Evolutionary conservation across 495 filamentous ascomycete species (phyloP), one percentile per base, ranked within the genome.

Genomic region (Choiromyces venosus): DNA sequence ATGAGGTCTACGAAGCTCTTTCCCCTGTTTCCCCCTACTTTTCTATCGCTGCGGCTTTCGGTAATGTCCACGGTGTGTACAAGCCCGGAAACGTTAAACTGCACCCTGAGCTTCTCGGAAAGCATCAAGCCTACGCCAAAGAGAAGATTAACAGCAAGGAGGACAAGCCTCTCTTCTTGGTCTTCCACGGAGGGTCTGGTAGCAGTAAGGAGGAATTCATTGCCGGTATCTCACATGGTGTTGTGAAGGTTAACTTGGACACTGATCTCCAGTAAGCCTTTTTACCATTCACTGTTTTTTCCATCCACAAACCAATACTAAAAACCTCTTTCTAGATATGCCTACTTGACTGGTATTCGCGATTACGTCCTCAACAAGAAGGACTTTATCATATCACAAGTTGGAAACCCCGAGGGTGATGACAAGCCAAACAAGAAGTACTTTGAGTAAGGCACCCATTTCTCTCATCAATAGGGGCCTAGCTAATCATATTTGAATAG

Each of bases 401-500:
- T 98, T 79, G 95, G 96, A 80, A 98, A 98, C 87, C 95, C 96
- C 67, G 94, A 98, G 36, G 96, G 94, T 70, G 87, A 87, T 36
- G 91, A 94, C 86, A 97, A 97, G 89, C 95, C 95, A 78, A 98
- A 99, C 88, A 99, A 99, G 91, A 97, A 97, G 87, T 94, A 87
- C 89, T 98, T 95, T 84, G 94, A 97, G 81, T 76, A 74, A 73
- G 77, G 69, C 61, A 10, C 19, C 33, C n/a, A 6, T n/a, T n/a
- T 35, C 16, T 9, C 14, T 37, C 19, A 33, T 65, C 65, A 65
- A 10, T 18, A n/a, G 6, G 33, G 12, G n/a, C 25, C 18, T 18
- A 44, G 44, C 46, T 61, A 42, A 71, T 56, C 16, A 36, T 65
- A 67, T 37, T 72, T 39, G 75, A 69, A 56, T 78, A 82, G 75